Conservation (phyloP, 345 rosid genomes). For the Gossypium sturtianum region DNA sequence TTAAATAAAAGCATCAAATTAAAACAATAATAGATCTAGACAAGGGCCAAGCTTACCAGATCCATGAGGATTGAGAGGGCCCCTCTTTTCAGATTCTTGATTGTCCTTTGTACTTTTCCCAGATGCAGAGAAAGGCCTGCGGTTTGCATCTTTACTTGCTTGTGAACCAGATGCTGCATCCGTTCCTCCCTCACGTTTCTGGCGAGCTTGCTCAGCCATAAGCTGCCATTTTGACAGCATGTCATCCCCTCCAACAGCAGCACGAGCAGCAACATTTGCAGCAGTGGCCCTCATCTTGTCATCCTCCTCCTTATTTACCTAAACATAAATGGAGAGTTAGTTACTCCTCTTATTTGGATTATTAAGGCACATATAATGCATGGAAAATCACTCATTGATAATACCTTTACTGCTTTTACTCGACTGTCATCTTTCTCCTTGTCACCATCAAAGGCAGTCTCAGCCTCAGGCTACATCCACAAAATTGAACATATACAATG, state of each 20-base stretch:
- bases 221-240: conserved; percentile 91
- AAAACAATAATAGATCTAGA: not conserved
- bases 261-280: conserved; percentile 97
- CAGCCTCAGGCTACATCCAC: conserved; percentile 68
- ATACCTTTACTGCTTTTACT: conserved; percentile 63
- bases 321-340: not conserved
- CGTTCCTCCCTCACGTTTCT: conserved; percentile 59
- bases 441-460: conserved; percentile 60
- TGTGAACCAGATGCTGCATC: conserved; percentile 48
- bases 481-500: conserved; percentile 6
- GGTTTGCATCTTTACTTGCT: conserved; percentile 45
- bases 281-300: conserved; percentile 98
- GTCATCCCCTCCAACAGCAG: conserved; percentile 96
- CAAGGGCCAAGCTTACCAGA: conserved; percentile 40
- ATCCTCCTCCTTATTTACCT: conserved; percentile 90
- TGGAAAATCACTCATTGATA: not conserved
- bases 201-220: conserved; percentile 95
- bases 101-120: conserved; percentile 50
- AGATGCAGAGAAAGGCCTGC: conserved; percentile 36
- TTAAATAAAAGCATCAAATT: not conserved
- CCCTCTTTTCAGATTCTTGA: conserved; percentile 54
- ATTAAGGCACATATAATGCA: not conserved
- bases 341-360: not conserved
- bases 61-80: conserved; percentile 22
- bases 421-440: conserved; percentile 78